Percentiles rank a stretch among this genome's conserved stretches.
Conservation (phyloP, 192 early-diverging fungal genomes). For the Coemansia sp. region DNA sequence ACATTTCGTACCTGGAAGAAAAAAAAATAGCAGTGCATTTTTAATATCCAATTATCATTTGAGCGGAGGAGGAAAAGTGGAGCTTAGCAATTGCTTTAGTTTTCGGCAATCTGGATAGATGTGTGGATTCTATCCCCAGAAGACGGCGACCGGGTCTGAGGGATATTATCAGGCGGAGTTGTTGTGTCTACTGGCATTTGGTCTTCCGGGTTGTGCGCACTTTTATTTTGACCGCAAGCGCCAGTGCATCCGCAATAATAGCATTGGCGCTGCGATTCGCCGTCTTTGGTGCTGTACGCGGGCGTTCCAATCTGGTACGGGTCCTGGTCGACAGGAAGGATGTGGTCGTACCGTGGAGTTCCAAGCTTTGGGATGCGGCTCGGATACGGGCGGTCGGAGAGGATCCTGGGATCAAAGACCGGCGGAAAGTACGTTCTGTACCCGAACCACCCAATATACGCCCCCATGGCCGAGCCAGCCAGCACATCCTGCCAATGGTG, state of each 20-base stretch:
- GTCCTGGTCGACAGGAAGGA: slow-evolving; percentile 41
- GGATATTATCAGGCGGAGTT: too few species aligned
- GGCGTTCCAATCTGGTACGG: slow-evolving; percentile 33
- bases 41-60: too few species aligned
- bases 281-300: not conserved
- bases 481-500: slow-evolving; percentile 67
- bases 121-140: not conserved
- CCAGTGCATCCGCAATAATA: slow-evolving; percentile 6
- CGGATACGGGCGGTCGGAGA: slow-evolving; percentile 49
- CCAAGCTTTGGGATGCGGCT: slow-evolving; percentile 32
- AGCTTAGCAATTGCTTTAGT: not conserved
- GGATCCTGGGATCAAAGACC: slow-evolving; percentile 24
- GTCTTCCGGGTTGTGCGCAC: not conserved
- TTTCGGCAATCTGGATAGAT: not conserved
- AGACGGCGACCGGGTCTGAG: too few species aligned
- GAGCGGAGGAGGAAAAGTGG: too few species aligned
- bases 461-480: slow-evolving; percentile 55
- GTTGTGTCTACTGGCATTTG: not conserved
- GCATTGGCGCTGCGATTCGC: slow-evolving; percentile 6
- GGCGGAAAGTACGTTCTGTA: slow-evolving; percentile 49
- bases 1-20: too few species aligned
- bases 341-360: not conserved
- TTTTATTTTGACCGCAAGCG: not conserved
- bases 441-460: slow-evolving; percentile 39
- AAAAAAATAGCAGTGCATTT: too few species aligned